Conservation (phyloP, 225 moss, liverwort and hornwort species). For the Anthoceros angustus region DNA sequence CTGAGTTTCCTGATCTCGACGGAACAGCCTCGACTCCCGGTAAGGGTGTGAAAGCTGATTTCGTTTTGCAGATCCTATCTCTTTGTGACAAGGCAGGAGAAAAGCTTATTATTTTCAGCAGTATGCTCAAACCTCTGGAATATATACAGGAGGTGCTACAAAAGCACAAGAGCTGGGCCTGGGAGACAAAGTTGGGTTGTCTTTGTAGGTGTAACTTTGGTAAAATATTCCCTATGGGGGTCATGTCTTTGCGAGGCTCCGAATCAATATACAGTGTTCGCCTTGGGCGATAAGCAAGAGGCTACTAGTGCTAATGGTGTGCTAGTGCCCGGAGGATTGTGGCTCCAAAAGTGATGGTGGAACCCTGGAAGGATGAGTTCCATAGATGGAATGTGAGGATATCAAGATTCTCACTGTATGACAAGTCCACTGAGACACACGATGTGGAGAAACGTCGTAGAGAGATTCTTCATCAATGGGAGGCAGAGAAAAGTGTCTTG, state of each 20-base stretch:
- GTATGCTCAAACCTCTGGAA: constrained; percentile 40
- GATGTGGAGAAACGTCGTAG: no score
- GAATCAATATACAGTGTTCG: no score
- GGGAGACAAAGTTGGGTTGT: no score
- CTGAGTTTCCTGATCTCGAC: background rate
- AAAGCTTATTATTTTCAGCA: constrained; percentile 67
- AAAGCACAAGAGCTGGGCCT: constrained; percentile 27
- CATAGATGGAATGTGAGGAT: no score
- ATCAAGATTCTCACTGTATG: constrained; percentile 33
- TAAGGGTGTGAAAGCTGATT: constrained; percentile 36
- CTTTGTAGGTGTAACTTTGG: no score
- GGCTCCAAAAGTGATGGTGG: no score
- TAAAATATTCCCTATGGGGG: no score
- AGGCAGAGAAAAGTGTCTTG: constrained; percentile 50
- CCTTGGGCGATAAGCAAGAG: no score
- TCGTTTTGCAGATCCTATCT: constrained; percentile 32
- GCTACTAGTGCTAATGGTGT: no score
- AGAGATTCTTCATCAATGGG: constrained; percentile 29
- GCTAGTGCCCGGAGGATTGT: no score
- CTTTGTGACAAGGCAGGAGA: constrained; percentile 32
- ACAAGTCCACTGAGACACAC: constrained; percentile 18
- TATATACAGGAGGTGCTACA: constrained; percentile 31
- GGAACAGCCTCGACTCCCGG: constrained; percentile 1
- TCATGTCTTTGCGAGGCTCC: no score
- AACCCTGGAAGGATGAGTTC: no score